Percentiles rank a stretch among this genome's conserved stretches.
Conservation (phyloP, 306 rosid species). For the Medicago ruthenica region DNA sequence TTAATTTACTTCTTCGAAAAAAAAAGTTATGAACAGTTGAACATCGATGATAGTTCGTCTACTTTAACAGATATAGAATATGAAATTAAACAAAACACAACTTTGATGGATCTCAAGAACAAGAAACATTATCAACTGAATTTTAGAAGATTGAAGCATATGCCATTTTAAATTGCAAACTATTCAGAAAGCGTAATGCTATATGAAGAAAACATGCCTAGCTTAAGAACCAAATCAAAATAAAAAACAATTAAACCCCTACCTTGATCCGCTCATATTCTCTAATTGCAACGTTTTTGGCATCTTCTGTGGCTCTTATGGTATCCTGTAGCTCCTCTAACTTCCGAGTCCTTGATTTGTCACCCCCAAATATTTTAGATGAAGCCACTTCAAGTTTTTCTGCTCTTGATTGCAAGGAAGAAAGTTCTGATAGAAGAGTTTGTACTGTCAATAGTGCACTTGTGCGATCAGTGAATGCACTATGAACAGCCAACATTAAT, state of each 20-base stretch:
- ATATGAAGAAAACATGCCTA: slow-evolving; percentile 5
- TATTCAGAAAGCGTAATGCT: background rate
- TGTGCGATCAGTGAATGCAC: slow-evolving; percentile 90
- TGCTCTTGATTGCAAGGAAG: slow-evolving; percentile 73
- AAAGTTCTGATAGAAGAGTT: slow-evolving; percentile 83
- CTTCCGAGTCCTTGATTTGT: slow-evolving; percentile 75
- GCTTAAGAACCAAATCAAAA: slow-evolving; percentile 15
- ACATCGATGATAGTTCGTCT: background rate
- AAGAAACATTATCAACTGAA: slow-evolving; percentile 13
- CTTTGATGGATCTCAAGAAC: slow-evolving; percentile 23
- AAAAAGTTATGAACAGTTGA: background rate
- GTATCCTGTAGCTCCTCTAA: slow-evolving; percentile 90
- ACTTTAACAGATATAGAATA: background rate
- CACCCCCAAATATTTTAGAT: slow-evolving; percentile 89
- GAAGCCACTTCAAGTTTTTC: slow-evolving; percentile 94
- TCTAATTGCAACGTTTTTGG: slow-evolving; percentile 77
- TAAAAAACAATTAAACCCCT: slow-evolving; percentile 9
- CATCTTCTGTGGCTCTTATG: slow-evolving; percentile 77
- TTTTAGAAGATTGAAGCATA: slow-evolving; percentile 3
- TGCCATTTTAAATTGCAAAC: slow-evolving; percentile 25
- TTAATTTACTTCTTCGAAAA: too few relatives aligned
- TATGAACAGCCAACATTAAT: slow-evolving; percentile 80
- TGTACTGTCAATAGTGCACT: slow-evolving; percentile 91
- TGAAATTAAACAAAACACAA: background rate
- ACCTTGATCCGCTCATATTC: slow-evolving; percentile 97